These are phyloP conservation scores for Tylopilus rubrobrunneus DNA, from an alignment of 768 basidiomycete species.

Conservation along the genomic window DNA sequence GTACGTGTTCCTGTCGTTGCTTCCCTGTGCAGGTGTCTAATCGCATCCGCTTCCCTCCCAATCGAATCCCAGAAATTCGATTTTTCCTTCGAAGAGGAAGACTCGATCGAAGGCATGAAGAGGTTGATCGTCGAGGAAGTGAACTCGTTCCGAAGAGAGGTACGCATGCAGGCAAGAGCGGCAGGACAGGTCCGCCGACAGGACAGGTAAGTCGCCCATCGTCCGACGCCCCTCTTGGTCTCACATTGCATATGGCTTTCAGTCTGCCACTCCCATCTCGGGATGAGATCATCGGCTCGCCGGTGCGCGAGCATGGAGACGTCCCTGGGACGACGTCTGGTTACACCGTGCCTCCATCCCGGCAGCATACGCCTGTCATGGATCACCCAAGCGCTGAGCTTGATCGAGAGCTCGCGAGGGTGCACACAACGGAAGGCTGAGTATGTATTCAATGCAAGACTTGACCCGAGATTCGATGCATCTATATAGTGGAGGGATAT, in stretches of 20 bases:
- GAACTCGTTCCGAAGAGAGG: constrained; percentile 80
- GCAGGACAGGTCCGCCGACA: constrained; percentile 70
- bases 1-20: constrained; percentile 38
- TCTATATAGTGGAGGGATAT: neutral
- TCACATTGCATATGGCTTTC: neutral
- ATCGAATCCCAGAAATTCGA: constrained; percentile 66
- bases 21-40: neutral
- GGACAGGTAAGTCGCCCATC: constrained; percentile 50
- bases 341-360: constrained; percentile 47
- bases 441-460: neutral
- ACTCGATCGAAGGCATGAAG: constrained; percentile 96
- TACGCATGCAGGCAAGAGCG: constrained; percentile 68
- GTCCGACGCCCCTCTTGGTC: neutral
- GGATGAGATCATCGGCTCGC: constrained; percentile 77
- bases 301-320: constrained; percentile 56
- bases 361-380: constrained; percentile 64
- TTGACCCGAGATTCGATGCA: neutral
- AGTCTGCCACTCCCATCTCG: constrained; percentile 78
- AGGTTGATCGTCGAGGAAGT: constrained; percentile 92
- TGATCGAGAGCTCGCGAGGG: constrained; percentile 79
- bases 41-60: neutral
- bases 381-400: constrained; percentile 85
- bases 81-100: constrained; percentile 95
- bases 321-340: constrained; percentile 67
- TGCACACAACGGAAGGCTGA: constrained; percentile 45